These are phyloP conservation scores for Chrysoporthe austroafricana DNA, from an alignment of 2,329 filamentous ascomycete species.

Conservation along the genomic window DNA sequence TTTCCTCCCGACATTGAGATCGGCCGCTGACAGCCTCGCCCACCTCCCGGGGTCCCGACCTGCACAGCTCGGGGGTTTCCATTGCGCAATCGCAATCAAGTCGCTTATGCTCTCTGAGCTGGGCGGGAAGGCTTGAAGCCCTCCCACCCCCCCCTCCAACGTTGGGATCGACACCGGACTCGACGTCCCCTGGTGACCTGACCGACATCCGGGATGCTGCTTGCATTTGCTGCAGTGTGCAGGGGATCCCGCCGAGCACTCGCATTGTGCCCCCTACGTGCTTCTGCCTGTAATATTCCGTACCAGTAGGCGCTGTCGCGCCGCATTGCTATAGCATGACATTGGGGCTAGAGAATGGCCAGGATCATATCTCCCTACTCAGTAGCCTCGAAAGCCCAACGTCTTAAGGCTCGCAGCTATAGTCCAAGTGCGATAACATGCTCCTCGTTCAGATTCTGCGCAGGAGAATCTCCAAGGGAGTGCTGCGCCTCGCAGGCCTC, in stretches of 20 bases:
- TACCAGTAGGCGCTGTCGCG: neutral
- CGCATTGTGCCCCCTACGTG: neutral
- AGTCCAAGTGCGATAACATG: too few species aligned
- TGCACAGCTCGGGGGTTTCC: neutral
- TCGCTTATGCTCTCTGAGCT: neutral
- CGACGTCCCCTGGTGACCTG: neutral
- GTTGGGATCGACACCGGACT: neutral
- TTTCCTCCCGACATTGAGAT: slow-evolving; percentile 2
- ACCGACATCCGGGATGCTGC: slow-evolving; percentile 8
- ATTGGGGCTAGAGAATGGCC: neutral
- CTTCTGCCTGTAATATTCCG: neutral
- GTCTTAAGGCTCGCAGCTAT: too few species aligned
- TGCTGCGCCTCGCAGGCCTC: neutral
- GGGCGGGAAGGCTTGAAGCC: neutral
- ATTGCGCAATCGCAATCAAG: neutral
- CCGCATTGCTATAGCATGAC: neutral
- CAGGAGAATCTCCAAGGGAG: neutral
- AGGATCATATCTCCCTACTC: neutral
- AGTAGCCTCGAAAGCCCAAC: neutral
- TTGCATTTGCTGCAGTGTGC: neutral
- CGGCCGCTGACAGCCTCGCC: neutral
- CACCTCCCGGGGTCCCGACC: neutral
- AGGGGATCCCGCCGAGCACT: neutral
- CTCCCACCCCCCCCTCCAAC: neutral
- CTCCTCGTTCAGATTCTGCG: too few species aligned